Base-by-base conservation (phyloP, 176 grass and related monocot genomes). In the Puya raimondii region DNA sequence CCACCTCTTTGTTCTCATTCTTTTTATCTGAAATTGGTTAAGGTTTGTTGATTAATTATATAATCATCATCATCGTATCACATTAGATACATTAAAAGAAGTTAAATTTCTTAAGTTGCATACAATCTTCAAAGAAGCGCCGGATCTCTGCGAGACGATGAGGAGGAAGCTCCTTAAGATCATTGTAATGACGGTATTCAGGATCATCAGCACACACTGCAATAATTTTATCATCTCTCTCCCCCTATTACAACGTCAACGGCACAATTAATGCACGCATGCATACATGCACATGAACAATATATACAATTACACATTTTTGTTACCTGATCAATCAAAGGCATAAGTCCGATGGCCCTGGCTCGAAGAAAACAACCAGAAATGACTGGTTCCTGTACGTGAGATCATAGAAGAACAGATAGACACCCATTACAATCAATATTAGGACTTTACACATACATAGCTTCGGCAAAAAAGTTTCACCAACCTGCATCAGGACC, bases 51-150 rank as follows among this genome's bases (percentile, higher is more conserved):
- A 23, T 67, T 67, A 64, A 71, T 48, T 9, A 64, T 29, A 16
- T 51, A 42, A 16, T 53, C 14, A 49, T 54, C 13, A 63, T 48
- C 21, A 47, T 72, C 1, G 12, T 67, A 52, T 63, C 27, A 51
- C 1, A 42, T 7, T 42, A 1, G 4, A 4, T 42, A 42, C 4
- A 5, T 7, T 42, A 42, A 42, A 42, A 42, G 33, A 42, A 42
- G 33, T 42, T 7, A 42, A 8, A 42, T 42, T 42, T 42, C 33
- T 42, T 0, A 7, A 42, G 33, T 42, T 42, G 33, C 33, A 68
- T 83, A 83, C 80, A 83, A 53, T 83, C 80, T 78, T 83, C 80
- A 53, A 83, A 83, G 59, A 83, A 83, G 29, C 74, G 80, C 13
- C 74, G 48, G 21, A 83, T 83, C 66, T 83, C 80, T 72, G 80